These are phyloP conservation scores for Silene coronaria DNA, from an alignment of 179 eudicot genomes.

Conservation along the genomic window DNA sequence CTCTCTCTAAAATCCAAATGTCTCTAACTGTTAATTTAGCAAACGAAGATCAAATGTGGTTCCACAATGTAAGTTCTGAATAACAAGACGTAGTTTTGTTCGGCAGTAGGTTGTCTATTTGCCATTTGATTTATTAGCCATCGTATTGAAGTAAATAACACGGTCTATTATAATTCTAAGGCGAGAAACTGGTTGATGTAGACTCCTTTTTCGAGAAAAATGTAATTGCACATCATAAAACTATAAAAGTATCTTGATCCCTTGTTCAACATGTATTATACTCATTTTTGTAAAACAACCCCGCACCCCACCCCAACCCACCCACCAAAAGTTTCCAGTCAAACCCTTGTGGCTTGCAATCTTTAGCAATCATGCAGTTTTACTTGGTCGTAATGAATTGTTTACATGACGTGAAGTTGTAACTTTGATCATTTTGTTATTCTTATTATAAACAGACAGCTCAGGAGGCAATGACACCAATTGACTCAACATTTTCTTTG, in stretches of 20 bases:
- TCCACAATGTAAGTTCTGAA: not conserved
- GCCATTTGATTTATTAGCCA: not conserved
- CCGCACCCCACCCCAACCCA: too few relatives aligned
- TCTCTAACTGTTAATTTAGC: not conserved
- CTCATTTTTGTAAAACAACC: not conserved
- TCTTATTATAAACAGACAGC: conserved; percentile 58
- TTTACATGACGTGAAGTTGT: conserved; percentile 8
- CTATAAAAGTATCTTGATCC: not conserved
- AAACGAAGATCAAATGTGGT: not conserved
- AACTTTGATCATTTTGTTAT: not conserved
- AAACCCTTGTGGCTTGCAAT: conserved; percentile 5
- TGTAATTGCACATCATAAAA: not conserved
- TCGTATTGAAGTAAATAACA: not conserved
- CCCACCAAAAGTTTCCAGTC: not conserved
- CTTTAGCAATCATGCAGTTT: not conserved
- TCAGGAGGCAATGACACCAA: conserved; percentile 95
- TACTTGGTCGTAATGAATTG: not conserved
- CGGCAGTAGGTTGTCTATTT: not conserved
- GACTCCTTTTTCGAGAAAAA: not conserved
- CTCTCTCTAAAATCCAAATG: not conserved
- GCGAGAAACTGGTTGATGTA: conserved; percentile 3
- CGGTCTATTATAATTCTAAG: not conserved
- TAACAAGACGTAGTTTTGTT: not conserved
- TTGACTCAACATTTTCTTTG: conserved; percentile 84
- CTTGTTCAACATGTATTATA: not conserved